Base-by-base conservation (phyloP, 2,329 filamentous ascomycete genomes). In the Ustilaginoidea virens region DNA sequence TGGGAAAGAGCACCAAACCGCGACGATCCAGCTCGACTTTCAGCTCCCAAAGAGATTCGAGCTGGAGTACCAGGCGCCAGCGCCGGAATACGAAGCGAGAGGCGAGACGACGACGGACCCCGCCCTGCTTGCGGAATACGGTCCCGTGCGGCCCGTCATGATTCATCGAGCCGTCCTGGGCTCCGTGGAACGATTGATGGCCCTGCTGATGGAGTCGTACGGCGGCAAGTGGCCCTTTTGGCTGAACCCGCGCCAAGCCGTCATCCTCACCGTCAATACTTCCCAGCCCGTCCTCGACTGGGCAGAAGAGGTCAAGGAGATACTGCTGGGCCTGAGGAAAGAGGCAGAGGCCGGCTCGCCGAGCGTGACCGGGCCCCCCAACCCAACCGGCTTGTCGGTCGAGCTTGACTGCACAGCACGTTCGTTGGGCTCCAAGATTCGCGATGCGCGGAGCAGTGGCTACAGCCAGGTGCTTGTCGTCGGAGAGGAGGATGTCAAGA, bases 21-120 rank as follows among this genome's bases (percentile, higher is more conserved):
- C 82, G 3, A 92, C 83, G 0, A 77, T 92, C 28, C 83, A 92
- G 56, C 68, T 92, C 17, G 83, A 92, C 49, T 92, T 92, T 49
- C 85, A 92, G 52, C 63, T 92, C 2, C 83, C 83, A 1, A 79
- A 81, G 46, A 71, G 82, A 9, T 92, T 92, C 46, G 70, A 70
- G 25, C 58, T 92, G 20, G 66, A 75, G 43, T 92, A 92, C 44
- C 62, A 71, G 43, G 74, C 74, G 1, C 74, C 77, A 0, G 71
- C 73, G 1, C 71, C 75, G 0, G 71, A 75, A 37, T 47, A 65
- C 12, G 73, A 80, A 42, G 56, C 59, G 15, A 56, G 60, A 32
- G 61, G 69, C 25, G 51, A 63, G 45, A 59, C 52, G 1, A 66
- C 66, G 2, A 51, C 52, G 0, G 63, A 74, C 33, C 46, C 61